These are phyloP conservation scores for Escallonia rubra DNA, from an alignment of 129 eudicot genomes.

Conservation along the genomic window DNA sequence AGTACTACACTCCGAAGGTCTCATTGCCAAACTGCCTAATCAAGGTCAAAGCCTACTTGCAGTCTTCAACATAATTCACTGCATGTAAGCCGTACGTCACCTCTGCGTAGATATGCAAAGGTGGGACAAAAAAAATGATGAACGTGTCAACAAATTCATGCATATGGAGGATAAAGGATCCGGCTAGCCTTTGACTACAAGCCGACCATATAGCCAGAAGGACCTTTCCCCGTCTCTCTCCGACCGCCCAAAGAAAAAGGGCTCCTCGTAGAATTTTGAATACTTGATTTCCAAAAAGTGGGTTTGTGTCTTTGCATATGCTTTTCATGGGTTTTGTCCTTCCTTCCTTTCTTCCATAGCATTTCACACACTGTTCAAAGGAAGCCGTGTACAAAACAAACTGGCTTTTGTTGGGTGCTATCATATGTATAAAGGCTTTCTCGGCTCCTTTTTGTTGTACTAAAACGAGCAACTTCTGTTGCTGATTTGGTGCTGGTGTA, in stretches of 20 bases:
- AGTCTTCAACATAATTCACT: not conserved
- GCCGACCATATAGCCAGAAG: not conserved
- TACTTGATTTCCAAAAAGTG: not conserved
- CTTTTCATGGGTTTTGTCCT: no score
- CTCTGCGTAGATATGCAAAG: not conserved
- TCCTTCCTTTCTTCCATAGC: no score
- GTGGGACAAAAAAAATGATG: not conserved
- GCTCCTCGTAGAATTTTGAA: not conserved
- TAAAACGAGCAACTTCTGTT: no score
- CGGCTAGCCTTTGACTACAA: not conserved
- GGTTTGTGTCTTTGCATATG: not conserved
- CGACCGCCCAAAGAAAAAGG: conserved; percentile 10
- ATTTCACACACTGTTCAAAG: no score
- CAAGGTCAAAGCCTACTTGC: not conserved
- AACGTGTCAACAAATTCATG: not conserved
- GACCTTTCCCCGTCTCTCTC: not conserved
- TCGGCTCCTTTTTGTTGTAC: no score
- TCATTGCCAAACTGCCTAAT: not conserved
- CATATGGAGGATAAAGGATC: not conserved
- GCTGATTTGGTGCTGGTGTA: no score
- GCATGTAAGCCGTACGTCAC: not conserved
- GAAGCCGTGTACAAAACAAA: no score
- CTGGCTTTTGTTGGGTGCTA: no score
- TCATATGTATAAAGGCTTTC: no score
- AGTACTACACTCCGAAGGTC: not conserved